Evolutionary conservation across 441 rosid species (phyloP).

Genomic region (Brassica hybrid): DNA sequence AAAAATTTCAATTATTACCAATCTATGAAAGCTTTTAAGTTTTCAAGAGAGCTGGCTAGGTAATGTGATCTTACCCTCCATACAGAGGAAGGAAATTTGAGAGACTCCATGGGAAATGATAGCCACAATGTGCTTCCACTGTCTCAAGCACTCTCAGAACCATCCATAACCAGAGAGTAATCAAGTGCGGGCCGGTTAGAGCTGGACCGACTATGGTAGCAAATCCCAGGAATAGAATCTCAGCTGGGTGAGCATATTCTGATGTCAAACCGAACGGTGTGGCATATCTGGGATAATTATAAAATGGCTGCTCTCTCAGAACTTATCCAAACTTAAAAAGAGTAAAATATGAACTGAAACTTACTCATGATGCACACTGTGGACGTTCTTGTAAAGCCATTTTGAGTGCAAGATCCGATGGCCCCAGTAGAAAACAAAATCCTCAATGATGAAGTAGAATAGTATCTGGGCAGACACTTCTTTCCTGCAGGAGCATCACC

Average conservation of each 20-base stretch:
- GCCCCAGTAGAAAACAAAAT: constrained; percentile 97
- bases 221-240: constrained; percentile 94
- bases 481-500: constrained; percentile 68
- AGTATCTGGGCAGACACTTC: constrained; percentile 67
- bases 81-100: constrained; percentile 88
- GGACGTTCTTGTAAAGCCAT: constrained; percentile 97
- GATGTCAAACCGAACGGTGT: constrained; percentile 99
- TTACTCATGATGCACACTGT: constrained; percentile 98
- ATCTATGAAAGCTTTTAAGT: neutral
- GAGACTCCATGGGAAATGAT: constrained; percentile 98
- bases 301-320: neutral
- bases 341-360: constrained; percentile 36
- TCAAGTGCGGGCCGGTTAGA: constrained; percentile 90
- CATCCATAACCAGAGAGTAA: constrained; percentile 98
- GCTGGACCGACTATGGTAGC: constrained; percentile 97
- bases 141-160: constrained; percentile 93
- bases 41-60: constrained; percentile 9
- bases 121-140: constrained; percentile 97
- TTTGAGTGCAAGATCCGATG: constrained; percentile 87
- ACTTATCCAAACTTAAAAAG: neutral
- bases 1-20: neutral
- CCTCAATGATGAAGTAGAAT: constrained; percentile 96
- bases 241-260: constrained; percentile 99
- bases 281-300: constrained; percentile 68
- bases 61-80: constrained; percentile 77